phyloP scores from a whole-genome alignment of 345 rosid species.

The Salix koriyanagi region DNA sequence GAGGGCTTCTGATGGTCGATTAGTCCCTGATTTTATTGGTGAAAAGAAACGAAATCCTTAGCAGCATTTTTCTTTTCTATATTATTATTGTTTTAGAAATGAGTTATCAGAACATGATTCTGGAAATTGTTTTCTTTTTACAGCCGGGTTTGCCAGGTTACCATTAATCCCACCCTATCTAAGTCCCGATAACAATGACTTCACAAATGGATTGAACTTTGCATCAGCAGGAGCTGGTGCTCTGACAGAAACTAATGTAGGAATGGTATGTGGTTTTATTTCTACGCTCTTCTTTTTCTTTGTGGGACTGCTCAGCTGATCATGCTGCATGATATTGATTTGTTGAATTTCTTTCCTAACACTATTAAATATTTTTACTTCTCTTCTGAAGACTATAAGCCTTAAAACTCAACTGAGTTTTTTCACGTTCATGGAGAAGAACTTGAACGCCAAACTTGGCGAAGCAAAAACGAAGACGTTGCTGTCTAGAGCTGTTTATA shows the following conservation, averaged over 20 bases:
- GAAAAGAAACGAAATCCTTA: too few relatives aligned
- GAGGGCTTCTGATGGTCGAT: slow-evolving; percentile 29
- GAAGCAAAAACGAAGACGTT: slow-evolving; percentile 21
- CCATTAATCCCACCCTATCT: slow-evolving; percentile 21
- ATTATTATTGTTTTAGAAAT: too few relatives aligned
- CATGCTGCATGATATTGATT: background rate
- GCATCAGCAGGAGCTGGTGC: slow-evolving; percentile 38
- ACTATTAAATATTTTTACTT: background rate
- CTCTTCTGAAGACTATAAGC: slow-evolving; percentile 31
- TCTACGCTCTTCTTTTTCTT: background rate
- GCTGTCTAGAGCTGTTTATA: slow-evolving; percentile 37
- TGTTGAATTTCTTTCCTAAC: too few relatives aligned
- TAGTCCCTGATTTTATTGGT: slow-evolving; percentile 31
- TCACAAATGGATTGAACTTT: slow-evolving; percentile 30
- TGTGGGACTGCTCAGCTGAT: too few relatives aligned
- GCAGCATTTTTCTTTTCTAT: too few relatives aligned
- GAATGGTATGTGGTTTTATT: background rate
- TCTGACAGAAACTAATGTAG: slow-evolving; percentile 10
- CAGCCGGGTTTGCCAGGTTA: slow-evolving; percentile 28
- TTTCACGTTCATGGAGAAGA: slow-evolving; percentile 25
- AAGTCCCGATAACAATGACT: slow-evolving; percentile 1
- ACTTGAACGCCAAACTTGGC: slow-evolving; percentile 30
- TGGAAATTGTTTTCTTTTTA: background rate
- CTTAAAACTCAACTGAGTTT: slow-evolving; percentile 31
- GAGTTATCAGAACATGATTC: too few relatives aligned